These are phyloP conservation scores for Rosa rugosa DNA, from an alignment of 306 rosid genomes.

Conservation along the genomic window DNA sequence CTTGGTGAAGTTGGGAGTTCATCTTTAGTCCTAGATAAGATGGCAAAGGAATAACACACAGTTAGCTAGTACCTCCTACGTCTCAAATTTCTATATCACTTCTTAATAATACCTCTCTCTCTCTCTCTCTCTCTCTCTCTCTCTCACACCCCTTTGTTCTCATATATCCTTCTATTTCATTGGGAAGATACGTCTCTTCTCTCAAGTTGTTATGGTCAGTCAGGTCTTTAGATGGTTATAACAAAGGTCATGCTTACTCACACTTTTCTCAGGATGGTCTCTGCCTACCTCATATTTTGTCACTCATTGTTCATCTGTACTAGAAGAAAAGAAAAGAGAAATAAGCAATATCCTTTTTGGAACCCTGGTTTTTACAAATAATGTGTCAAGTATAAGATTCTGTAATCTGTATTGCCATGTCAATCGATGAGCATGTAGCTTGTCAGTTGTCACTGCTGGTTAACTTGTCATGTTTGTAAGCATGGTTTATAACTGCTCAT, in stretches of 20 bases:
- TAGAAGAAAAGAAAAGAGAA: neutral
- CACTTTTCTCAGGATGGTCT: neutral
- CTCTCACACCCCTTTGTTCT: neutral
- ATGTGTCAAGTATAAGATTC: neutral
- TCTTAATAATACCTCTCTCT: neutral
- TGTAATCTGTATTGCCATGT: neutral
- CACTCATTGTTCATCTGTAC: neutral
- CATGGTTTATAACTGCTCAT: constrained; percentile 1
- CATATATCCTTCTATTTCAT: neutral
- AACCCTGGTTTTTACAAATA: neutral
- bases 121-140: neutral
- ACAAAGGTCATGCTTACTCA: neutral
- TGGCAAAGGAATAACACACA: neutral
- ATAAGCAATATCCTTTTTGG: no score
- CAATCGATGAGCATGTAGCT: neutral
- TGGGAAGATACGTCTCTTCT: neutral
- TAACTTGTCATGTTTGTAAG: neutral
- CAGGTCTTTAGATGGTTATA: neutral
- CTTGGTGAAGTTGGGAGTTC: no score
- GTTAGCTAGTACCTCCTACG: neutral
- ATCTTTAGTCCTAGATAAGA: neutral
- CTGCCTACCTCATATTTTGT: neutral
- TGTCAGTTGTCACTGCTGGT: constrained; percentile 5
- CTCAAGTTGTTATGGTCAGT: neutral
- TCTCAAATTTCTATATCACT: neutral